Evolutionary conservation across 495 filamentous ascomycete genomes (phyloP), one percentile per base, ranked within the genome.

Genomic region (Talaromyces stipitatus): DNA sequence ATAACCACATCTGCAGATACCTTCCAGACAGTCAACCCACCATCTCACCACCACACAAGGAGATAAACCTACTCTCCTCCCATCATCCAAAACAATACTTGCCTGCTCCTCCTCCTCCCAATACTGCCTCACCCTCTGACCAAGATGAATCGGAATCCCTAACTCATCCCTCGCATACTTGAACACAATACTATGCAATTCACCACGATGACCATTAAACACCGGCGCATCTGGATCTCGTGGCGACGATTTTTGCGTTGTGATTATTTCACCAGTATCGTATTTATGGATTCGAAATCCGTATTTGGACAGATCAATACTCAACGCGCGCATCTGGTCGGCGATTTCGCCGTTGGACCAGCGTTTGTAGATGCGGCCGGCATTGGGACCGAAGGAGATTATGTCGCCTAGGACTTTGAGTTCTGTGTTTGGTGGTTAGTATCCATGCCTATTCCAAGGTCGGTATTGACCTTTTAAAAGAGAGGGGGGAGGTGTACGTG

Each of bases 341-440:
- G 71, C 72, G 27, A 85, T 72, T 32, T 62, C 63, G 18, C 76
- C 78, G 58, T 71, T 65, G 2, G 65, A 66, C 81, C 81, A 84
- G 2, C 78, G 75, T 26, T 72, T 58, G 57, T 77, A 80, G 61
- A 83, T 82, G 50, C 78, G 76, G 0, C 80, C 79, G 28, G 75
- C 82, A 62, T 85, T 85, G 20, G 80, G 73, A 2, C 82, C 82
- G 38, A 85, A 83, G 26, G 81, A 84, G 59, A 85, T 85, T 59
- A 85, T 85, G 63, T 85, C 83, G 50, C 83, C 83, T 0, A 85
- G 72, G 2, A 69, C 61, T 60, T 83, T 84, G 50, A 85, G 76
- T 58, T 79, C 73, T 50, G 46, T 12, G n/a, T 7, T 41, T 48
- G 10, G 9, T n/a, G 22, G n/a, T 24, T 4, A 50, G 23, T 1